Evolutionary conservation across 2,329 filamentous ascomycete genomes (phyloP).

Genomic region (Penicillium sp.): DNA sequence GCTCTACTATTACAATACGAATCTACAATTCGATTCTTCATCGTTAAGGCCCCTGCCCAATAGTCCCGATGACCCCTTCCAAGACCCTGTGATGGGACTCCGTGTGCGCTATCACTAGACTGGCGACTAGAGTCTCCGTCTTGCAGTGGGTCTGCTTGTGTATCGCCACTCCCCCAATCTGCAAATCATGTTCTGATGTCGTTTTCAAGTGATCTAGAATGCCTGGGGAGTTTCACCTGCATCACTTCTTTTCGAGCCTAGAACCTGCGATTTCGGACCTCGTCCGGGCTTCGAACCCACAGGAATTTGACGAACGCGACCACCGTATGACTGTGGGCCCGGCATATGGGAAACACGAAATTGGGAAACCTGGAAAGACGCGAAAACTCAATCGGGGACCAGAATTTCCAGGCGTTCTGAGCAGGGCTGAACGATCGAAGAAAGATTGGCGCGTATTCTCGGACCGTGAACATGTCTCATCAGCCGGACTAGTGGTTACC

Average conservation of each 20-base stretch:
- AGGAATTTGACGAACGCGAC: background rate
- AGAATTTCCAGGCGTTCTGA: constrained; percentile 6
- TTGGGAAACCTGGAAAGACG: background rate
- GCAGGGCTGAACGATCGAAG: constrained; percentile 5
- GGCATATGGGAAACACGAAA: background rate
- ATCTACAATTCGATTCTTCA: too few species aligned
- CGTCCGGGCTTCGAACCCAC: background rate
- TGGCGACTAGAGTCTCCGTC: constrained; percentile 9
- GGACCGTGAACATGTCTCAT: constrained; percentile 8
- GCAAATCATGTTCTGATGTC: constrained; percentile 2
- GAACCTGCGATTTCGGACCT: constrained; percentile 2
- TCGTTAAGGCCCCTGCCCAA: constrained; percentile 1
- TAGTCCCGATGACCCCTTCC: constrained; percentile 3
- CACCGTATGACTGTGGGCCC: background rate
- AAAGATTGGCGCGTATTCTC: constrained; percentile 13
- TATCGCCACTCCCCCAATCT: constrained; percentile 9
- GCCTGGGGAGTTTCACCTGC: background rate
- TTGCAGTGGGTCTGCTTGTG: constrained; percentile 8
- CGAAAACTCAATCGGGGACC: constrained; percentile 10
- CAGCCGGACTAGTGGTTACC: constrained; percentile 6
- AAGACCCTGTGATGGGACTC: constrained; percentile 17
- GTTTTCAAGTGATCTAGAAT: constrained; percentile 6
- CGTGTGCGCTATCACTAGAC: constrained; percentile 16
- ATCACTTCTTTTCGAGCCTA: background rate
- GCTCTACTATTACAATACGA: background rate